A percentile compares a stretch with the other conserved stretches of the same genome.
Evolutionary conservation across 1,139 yeast genomes (phyloP).

Genomic region (Yamadazyma sp.): DNA sequence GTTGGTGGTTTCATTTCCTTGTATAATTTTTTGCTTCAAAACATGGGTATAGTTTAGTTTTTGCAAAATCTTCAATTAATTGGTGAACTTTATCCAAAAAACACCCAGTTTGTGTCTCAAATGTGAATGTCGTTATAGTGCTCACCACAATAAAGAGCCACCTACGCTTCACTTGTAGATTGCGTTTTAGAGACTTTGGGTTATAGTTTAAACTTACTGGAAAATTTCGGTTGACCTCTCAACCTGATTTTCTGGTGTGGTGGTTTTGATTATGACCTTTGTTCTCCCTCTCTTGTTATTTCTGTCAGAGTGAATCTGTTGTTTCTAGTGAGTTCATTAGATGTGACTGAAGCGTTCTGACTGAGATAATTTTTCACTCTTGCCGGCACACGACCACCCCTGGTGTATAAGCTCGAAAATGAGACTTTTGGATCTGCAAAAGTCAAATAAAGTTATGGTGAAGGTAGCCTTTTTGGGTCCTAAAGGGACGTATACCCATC

Average conservation of each 20-base stretch:
- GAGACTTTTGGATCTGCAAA: background rate
- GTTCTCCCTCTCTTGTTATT: background rate
- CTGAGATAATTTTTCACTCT: background rate
- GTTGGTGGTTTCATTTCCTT: slow-evolving; percentile 5
- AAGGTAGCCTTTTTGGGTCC: slow-evolving; percentile 83
- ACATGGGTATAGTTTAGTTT: slow-evolving; percentile 25
- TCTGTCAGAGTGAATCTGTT: slow-evolving; percentile 1
- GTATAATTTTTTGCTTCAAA: slow-evolving; percentile 8
- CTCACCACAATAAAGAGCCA: slow-evolving; percentile 57
- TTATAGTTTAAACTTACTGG: too few species aligned
- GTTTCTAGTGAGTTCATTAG: slow-evolving; percentile 5
- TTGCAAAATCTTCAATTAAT: slow-evolving; percentile 19
- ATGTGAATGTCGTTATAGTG: slow-evolving; percentile 47
- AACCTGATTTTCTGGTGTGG: background rate
- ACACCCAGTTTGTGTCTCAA: slow-evolving; percentile 28
- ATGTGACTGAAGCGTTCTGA: background rate
- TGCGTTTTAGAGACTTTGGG: slow-evolving; percentile 14
- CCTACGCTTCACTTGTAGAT: slow-evolving; percentile 23
- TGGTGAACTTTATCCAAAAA: slow-evolving; percentile 23
- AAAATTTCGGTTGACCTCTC: background rate
- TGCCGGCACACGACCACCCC: background rate
- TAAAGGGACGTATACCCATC: slow-evolving; percentile 87
- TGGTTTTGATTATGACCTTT: background rate
- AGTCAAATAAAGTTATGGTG: slow-evolving; percentile 13
- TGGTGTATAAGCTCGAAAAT: too few species aligned